A percentile compares a stretch with the other conserved stretches of the same genome.
phyloP scores from a whole-genome alignment of 805 yeast genomes.

The Metschnikowia picachoensis region DNA sequence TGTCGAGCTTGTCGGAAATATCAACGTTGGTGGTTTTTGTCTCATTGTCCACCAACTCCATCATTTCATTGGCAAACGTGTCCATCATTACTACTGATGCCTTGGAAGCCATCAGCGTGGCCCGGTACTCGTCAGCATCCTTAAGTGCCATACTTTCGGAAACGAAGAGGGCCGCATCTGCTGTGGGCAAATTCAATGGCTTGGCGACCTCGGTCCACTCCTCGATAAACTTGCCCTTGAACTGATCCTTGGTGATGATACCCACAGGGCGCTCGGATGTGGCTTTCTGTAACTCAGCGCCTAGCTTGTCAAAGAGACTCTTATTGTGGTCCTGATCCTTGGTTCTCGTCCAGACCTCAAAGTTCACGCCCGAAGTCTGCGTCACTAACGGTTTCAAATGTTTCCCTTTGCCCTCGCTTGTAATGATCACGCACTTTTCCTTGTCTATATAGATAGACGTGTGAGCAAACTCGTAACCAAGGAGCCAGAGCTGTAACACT shows the following conservation, averaged over 20 bases:
- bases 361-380: slow-evolving; percentile 35
- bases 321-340: slow-evolving; percentile 79
- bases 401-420: slow-evolving; percentile 82
- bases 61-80: slow-evolving; percentile 82
- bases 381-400: slow-evolving; percentile 59
- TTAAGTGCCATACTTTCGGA: slow-evolving; percentile 59
- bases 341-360: slow-evolving; percentile 66
- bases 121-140: slow-evolving; percentile 71
- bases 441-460: slow-evolving; percentile 67
- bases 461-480: slow-evolving; percentile 96
- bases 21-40: slow-evolving; percentile 66
- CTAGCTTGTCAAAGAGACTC: slow-evolving; percentile 56
- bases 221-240: slow-evolving; percentile 76
- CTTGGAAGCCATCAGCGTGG: slow-evolving; percentile 66
- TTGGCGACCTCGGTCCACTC: slow-evolving; percentile 61
- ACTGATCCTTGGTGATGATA: slow-evolving; percentile 67
- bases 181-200: slow-evolving; percentile 34
- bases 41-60: slow-evolving; percentile 83
- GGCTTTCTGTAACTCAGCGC: slow-evolving; percentile 43
- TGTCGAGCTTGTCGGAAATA: slow-evolving; percentile 72
- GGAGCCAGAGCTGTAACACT: slow-evolving; percentile 82
- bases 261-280: slow-evolving; percentile 49
- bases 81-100: slow-evolving; percentile 78
- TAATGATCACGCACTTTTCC: slow-evolving; percentile 59
- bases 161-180: slow-evolving; percentile 53